Evolutionary conservation across 2,329 filamentous ascomycete genomes (phyloP).

Genomic region (Elsinoe batatas): DNA sequence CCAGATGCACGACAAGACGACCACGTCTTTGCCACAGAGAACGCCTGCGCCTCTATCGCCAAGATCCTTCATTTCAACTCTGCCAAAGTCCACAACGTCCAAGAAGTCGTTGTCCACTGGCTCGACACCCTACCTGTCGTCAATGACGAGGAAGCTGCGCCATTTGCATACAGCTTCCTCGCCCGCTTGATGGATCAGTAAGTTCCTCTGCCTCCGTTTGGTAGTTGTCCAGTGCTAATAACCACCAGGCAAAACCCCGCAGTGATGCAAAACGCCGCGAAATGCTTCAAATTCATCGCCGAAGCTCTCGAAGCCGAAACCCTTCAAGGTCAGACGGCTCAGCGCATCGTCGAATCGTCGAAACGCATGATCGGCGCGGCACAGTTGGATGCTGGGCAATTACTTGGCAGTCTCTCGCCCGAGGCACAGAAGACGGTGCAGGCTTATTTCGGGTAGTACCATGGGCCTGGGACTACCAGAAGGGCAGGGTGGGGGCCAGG

Average conservation of each 20-base stretch:
- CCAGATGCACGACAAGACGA: conserved; percentile 80
- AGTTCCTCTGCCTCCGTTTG: conserved; percentile 37
- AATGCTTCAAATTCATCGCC: conserved; percentile 75
- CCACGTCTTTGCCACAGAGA: conserved; percentile 94
- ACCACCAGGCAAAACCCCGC: conserved; percentile 66
- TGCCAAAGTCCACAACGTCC: conserved; percentile 62
- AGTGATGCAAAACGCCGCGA: conserved; percentile 65
- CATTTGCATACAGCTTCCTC: conserved; percentile 89
- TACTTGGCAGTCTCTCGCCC: conserved; percentile 64
- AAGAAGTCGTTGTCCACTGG: conserved; percentile 75
- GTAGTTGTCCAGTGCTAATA: conserved; percentile 22
- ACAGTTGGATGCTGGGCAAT: conserved; percentile 62
- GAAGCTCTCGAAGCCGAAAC: conserved; percentile 87
- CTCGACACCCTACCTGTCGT: conserved; percentile 80
- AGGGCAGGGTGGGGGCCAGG: too few relatives aligned
- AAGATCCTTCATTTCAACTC: conserved; percentile 92
- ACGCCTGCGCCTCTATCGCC: conserved; percentile 89
- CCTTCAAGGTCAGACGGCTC: conserved; percentile 72
- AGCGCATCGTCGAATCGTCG: conserved; percentile 63
- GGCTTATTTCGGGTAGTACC: conserved; percentile 27
- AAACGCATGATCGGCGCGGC: conserved; percentile 68
- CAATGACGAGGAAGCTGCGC: conserved; percentile 94
- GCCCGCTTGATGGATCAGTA: conserved; percentile 89
- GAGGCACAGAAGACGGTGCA: conserved; percentile 61
- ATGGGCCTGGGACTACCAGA: neutral